Base-by-base conservation (phyloP, 768 basidiomycete species). In the Hypholoma sublateritium region DNA sequence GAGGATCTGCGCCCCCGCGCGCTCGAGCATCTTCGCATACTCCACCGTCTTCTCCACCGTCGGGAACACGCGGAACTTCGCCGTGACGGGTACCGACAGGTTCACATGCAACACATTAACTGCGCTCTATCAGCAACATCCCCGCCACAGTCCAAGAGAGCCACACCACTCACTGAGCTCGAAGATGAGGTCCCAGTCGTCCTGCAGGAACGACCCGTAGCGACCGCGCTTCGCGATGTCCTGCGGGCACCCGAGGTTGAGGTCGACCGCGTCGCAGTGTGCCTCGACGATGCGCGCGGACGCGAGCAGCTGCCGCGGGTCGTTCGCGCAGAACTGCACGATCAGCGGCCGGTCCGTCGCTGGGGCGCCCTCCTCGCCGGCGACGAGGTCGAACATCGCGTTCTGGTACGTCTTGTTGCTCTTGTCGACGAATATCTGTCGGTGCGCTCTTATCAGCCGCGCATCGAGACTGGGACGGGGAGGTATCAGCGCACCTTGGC, bases 1-100 rank as follows among this genome's bases (percentile, higher is more conserved):
- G 11, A 98, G 75, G 43, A 98, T 93, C 67, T 98, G 95, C 0
- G 96, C 97, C 0, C 97, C 97, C 0, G 97, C 95, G 0, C 85
- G 76, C 73, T 97, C 95, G 39, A 99, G 84, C 95, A 98, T 97
- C 67, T 89, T 83, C 1, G 97, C 97, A 62, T 99, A 99, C 59
- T 86, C 88, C 1, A 98, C 87, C 0, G 96, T 98, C 73, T 89
- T 89, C 64, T 91, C 89, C 24, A 92, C 70, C 0, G 87, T 86
- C 1, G 89, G 83, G 69, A 95, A 98, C 2, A 96, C 86, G 7
- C 97, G 86, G 71, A 98, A 97, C 68, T 99, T 98, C 44, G 94
- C 97, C 0, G 95, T 97, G 2, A 98, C 94, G 2, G 97, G 97
- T n/a, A 97, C 77, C 1, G 82, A 79, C 5, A 99, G 83, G 62